Evolutionary conservation across 306 rosid species (phyloP).

Genomic region (Biancaea sappan): DNA sequence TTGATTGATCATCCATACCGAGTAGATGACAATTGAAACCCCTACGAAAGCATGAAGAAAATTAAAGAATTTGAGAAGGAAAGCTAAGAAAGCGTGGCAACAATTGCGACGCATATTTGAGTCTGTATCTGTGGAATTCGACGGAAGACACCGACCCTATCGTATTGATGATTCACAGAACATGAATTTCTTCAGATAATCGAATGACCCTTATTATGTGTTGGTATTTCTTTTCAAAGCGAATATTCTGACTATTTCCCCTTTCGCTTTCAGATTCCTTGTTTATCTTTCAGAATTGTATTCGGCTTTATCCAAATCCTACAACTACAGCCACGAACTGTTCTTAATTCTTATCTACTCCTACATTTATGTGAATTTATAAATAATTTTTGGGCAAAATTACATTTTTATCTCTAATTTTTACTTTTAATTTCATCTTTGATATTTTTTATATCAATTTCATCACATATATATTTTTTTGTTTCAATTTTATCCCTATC

Average conservation of each 20-base stretch:
- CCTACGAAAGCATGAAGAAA: slow-evolving; percentile 90
- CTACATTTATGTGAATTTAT: too few species aligned
- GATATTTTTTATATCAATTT: too few species aligned
- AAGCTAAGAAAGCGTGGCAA: slow-evolving; percentile 76
- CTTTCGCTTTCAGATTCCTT: background rate
- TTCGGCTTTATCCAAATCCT: background rate
- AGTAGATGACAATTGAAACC: slow-evolving; percentile 70
- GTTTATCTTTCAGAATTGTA: background rate
- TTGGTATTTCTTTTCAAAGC: background rate
- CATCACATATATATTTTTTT: too few species aligned
- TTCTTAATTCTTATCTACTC: too few species aligned
- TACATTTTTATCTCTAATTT: too few species aligned
- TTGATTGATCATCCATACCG: slow-evolving; percentile 83
- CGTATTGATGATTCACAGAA: background rate
- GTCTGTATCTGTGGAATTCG: background rate
- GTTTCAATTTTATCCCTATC: too few species aligned
- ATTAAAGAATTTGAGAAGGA: slow-evolving; percentile 72
- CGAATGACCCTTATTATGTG: background rate
- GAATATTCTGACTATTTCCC: background rate
- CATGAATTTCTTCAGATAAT: background rate
- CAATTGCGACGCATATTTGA: slow-evolving; percentile 63
- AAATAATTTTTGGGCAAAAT: too few species aligned
- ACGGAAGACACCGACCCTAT: background rate
- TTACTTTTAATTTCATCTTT: too few species aligned
- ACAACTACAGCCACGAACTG: too few species aligned